Evolutionary conservation across 441 rosid genomes (phyloP), one percentile per base, ranked within the genome.

Genomic region (Pelargonium australe): DNA sequence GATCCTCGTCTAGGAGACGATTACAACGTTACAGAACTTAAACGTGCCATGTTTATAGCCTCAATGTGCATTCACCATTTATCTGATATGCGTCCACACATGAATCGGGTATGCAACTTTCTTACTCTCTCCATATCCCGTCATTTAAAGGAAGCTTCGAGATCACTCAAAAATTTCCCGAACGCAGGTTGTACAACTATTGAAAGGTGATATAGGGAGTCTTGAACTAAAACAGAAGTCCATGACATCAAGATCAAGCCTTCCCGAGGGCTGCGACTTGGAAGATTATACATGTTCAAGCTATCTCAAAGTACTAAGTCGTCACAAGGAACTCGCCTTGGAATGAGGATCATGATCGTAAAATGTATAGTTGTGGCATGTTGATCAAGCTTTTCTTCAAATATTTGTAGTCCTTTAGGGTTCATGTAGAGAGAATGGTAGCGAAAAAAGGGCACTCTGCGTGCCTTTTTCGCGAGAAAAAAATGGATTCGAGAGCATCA

Each of bases 291-390:
- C 89, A 0, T 81, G 89, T 67, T 65, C 84, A 20, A 76, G 73
- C 43, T 91, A 89, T 71, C 87, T 89, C 69, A 75, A 86, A 43
- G 95, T 87, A 58, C 89, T 89, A 34, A 80, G 81, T 72, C 89
- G 95, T 0, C 91, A 89, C 68, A 84, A 84, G 85, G 84, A 88
- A 70, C 90, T 91, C 60, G 84, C 83, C 44, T 68, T 91, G 87
- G 95, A 89, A 75, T 88, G 60, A 49, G 16, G 16, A n/a, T 28
- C 34, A 2, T 28, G 4, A 2, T 2, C 3, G 2, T 2, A 28
- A 28, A 28, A 28, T 28, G 34, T 28, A 28, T 28, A 28, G 34
- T 28, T 28, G 1, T 28, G 34, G 2, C 3, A 28, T 28, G 34
- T 28, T 28, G 34, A 28, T 28, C 34, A 28, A 28, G 34, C 34